Evolutionary conservation across 768 basidiomycete species (phyloP), one percentile per base, ranked within the genome.

Genomic region (Boletus rubroflammeus): DNA sequence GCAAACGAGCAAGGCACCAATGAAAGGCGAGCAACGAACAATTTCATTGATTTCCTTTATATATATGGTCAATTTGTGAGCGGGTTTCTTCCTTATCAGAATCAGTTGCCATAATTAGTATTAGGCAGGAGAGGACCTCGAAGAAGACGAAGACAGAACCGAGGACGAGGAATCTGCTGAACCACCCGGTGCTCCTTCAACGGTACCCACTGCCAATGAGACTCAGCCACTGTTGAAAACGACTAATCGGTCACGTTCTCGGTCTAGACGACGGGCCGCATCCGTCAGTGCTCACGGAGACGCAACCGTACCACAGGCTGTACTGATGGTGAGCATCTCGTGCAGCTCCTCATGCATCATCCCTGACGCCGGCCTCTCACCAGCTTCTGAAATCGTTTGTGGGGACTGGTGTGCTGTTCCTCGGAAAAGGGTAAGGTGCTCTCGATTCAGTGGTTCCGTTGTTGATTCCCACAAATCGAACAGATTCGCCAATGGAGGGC

Each of bases 1-100:
- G 86, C 90, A 3, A 81, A 79, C 45, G 86, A 88, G 56, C 81
- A 85, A 54, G 84, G 83, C 9, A 65, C 70, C 21, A 81, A 80
- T 39, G 85, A 87, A 56, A 78, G 71, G 14, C 81, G 83, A 45
- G 76, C 93, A 55, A 69, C 81, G 29, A 86, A 86, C 63, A 95
- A 91, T 65, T 95, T 96, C 57, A 89, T 98, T 56, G 94, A 98
- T 64, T 99, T 99, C 70, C 73, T 99, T 42, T 89, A 88, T 64
- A 77, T 98, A 25, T 99, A 92, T 65, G 97, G 97, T 5, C 96
- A 98, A 70, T 98, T 97, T 66, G 96, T 95, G 66, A 75, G 94
- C 77, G 29, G 48, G 10, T 32, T 40, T 19, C 19, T 39, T 53
- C 7, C 26, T 17, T 41, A 28, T 21, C 38, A 26, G 5, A 3